Conservation (phyloP, 108 stramenopile genomes). For the Schizochytrium sp. region DNA sequence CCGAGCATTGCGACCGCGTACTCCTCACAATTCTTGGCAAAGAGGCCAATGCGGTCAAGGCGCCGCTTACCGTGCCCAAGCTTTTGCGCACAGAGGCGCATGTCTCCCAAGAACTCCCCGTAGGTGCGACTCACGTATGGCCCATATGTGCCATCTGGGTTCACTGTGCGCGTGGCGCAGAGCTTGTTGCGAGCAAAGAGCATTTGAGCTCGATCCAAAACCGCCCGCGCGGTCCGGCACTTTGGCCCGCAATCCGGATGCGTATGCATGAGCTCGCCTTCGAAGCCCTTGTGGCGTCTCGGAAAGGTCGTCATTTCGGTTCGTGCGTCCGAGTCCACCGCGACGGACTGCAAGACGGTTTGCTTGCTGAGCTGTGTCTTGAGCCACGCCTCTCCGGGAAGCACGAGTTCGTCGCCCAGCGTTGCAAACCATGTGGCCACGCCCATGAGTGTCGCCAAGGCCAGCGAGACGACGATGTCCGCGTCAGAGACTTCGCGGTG, state of each 20-base stretch:
- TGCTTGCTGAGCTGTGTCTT: background rate
- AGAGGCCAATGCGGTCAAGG: slow-evolving; percentile 53
- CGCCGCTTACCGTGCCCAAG: background rate
- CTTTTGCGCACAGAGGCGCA: background rate
- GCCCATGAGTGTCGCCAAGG: background rate
- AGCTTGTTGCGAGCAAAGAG: background rate
- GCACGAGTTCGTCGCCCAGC: background rate
- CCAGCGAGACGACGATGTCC: background rate
- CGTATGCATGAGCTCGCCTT: background rate
- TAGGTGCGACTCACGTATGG: background rate
- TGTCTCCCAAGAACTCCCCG: background rate
- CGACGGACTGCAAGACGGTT: background rate
- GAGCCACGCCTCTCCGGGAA: background rate
- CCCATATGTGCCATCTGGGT: background rate
- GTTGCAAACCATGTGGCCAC: background rate
- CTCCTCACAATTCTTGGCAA: slow-evolving; percentile 85
- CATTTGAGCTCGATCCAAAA: background rate
- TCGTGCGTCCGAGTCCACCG: background rate
- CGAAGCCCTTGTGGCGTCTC: background rate
- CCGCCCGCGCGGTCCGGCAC: background rate
- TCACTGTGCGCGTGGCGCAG: background rate
- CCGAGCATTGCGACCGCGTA: slow-evolving; percentile 85
- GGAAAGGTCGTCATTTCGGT: background rate
- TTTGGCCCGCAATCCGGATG: background rate
- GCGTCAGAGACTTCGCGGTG: too few species aligned